Evolutionary conservation across 2,329 filamentous ascomycete genomes (phyloP), one percentile per base, ranked within the genome.

Genomic region (Ophiostoma sp.): DNA sequence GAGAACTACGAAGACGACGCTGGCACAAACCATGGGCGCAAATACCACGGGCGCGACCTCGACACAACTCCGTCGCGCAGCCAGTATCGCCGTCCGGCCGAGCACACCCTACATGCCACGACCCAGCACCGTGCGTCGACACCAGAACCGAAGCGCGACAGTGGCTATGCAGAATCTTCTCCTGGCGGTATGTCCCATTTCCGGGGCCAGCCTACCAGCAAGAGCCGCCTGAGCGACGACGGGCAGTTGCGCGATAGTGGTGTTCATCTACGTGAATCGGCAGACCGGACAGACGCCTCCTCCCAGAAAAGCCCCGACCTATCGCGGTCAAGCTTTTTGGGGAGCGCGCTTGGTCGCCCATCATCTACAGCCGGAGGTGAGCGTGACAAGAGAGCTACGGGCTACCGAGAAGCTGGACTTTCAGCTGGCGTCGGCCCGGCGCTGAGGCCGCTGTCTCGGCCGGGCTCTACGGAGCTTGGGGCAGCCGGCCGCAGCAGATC

Each of bases 181-280:
- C 47, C 49, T 36, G 49, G 18, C 38, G 11, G 16, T n/a, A 16
- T 16, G 49, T 58, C 42, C 27, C 58, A 12, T 42, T 45, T 36
- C 5, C 55, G 66, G 14, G 45, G 42, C 40, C 66, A 63, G 55
- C 55, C 55, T 60, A 9, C 27, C 4, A 38, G 11, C 55, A 60
- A 60, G 18, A 68, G 60, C 11, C 49, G 66, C 11, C 42, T 45
- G 41, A 55, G 62, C 55, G 64, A 64, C 27, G 76, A 79, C 42
- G 73, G 76, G 42, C 66, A 67, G 18, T 76, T 79, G 65, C 80
- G 83, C 60, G 85, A 88, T 73, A 87, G 85, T 75, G 85, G 83
- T 40, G 81, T 87, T 42, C 82, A 86, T 72, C 77, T 85, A 60
- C 81, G 80, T 36, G 83, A 85, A 55, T 79, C 77, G 78, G 71